Evolutionary conservation across 257 asterid genomes (phyloP).

Genomic region (Mitragyna speciosa): DNA sequence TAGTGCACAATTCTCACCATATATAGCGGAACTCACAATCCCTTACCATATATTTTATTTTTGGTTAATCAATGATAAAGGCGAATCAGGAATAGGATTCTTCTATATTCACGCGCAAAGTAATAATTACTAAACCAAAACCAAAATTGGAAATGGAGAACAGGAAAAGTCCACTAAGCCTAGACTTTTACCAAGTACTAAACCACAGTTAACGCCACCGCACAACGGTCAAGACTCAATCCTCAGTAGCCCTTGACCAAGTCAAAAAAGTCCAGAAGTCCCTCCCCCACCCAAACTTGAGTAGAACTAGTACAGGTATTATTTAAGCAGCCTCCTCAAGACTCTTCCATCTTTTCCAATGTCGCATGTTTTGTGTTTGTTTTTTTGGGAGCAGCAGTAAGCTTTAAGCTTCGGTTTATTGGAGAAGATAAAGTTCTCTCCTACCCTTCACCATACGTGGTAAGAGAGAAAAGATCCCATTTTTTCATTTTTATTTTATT

Average conservation of each 20-base stretch:
- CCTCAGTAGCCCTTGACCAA: neutral
- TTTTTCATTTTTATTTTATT: neutral
- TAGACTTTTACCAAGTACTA: neutral
- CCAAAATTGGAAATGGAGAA: neutral
- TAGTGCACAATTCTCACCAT: no score
- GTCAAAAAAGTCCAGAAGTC: neutral
- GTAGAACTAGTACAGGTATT: neutral
- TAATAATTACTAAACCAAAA: neutral
- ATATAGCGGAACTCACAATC: no score
- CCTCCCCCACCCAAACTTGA: no score
- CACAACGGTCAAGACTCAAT: no score
- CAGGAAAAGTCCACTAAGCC: neutral
- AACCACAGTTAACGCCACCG: constrained; percentile 2
- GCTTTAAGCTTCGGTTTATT: neutral
- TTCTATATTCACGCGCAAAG: neutral
- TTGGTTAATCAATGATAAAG: neutral
- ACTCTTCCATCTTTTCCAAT: neutral
- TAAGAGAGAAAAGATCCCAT: neutral
- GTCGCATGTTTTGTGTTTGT: neutral
- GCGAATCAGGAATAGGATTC: neutral
- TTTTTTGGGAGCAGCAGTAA: constrained; percentile 1
- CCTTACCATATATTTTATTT: no score
- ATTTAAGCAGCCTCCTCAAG: neutral
- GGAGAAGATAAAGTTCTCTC: constrained; percentile 15
- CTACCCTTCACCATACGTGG: neutral